These are phyloP conservation scores for Musa itinerans DNA, from an alignment of 176 grass and related monocot genomes.

Conservation along the genomic window DNA sequence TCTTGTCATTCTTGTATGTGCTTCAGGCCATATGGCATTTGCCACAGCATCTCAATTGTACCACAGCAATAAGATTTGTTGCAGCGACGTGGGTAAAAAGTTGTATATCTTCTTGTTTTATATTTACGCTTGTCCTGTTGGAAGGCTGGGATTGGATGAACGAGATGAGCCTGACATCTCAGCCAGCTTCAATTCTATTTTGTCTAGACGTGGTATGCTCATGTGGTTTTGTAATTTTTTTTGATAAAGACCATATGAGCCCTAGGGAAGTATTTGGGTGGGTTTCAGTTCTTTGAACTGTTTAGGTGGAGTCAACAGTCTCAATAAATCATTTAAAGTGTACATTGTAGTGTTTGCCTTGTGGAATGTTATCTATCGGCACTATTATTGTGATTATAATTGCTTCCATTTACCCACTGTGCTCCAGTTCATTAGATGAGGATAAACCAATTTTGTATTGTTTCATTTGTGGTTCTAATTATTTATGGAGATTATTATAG, in stretches of 20 bases:
- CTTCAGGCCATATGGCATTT: neutral
- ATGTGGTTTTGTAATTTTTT: slow-evolving; percentile 99
- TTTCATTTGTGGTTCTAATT: no score
- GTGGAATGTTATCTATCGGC: neutral
- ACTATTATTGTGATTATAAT: neutral
- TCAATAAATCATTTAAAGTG: slow-evolving; percentile 33
- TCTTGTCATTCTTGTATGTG: slow-evolving; percentile 8
- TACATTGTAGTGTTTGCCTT: slow-evolving; percentile 9
- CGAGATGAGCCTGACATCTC: slow-evolving; percentile 30
- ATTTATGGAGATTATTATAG: no score
- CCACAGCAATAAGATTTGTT: neutral
- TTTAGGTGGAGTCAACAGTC: slow-evolving; percentile 17
- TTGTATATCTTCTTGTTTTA: slow-evolving; percentile 35
- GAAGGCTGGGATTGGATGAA: slow-evolving; percentile 41
- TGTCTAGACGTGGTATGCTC: slow-evolving; percentile 51
- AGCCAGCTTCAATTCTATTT: slow-evolving; percentile 40
- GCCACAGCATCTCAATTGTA: neutral
- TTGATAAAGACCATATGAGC: slow-evolving; percentile 74
- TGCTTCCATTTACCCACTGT: neutral
- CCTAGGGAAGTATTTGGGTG: slow-evolving; percentile 29
- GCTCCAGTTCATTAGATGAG: neutral
- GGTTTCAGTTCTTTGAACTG: slow-evolving; percentile 33
- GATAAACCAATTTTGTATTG: neutral
- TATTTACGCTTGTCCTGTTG: slow-evolving; percentile 50
- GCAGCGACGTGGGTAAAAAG: slow-evolving; percentile 5